Base-by-base conservation (phyloP, 2,329 filamentous ascomycete species). In the Zymoseptoria tritici region DNA sequence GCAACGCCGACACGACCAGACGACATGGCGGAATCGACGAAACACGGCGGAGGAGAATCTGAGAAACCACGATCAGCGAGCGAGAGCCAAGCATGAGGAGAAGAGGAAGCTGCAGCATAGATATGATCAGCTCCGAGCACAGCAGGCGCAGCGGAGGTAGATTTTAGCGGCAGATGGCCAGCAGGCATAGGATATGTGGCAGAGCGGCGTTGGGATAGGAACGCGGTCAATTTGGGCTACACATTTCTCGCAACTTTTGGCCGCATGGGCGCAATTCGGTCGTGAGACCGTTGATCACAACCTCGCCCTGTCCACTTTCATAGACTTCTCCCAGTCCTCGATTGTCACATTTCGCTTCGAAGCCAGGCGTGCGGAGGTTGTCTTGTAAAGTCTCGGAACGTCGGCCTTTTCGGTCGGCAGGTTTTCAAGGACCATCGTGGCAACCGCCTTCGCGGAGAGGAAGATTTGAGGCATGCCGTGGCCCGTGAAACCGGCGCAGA, bases 401-500 rank as follows among this genome's bases (percentile, higher is more conserved):
- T 66, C 64, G 8, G 62, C 60, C 4, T 63, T 54, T 20, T 65
- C 57, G 3, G 54, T 61, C 21, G 22, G 57, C 49, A 52, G 55
- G 16, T 51, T 54, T 7, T 59, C 56, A 36, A 65, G 51, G 8
- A 60, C 52, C 62, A 66, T 65, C n/a, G 51, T 42, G 7, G 64
- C 64, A 49, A 65, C 36, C 2, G 63, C 62, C 36, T 66, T 66
- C 2, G 61, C 63, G 26, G 65, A 62, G 22, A 67, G 55, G 29
- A 61, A 67, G 19, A 67, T 65, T 55, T 65, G 63, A 13, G 65
- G 63, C 65, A 67, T 67, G 0, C 65, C 65, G 51, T 65, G 61
- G 16, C 68, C 67, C 21, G 63, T 63, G 26, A 66, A 69, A 0
- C 67, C 68, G 53, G 67, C 68, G 55, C 67, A 60, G 19, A 70